Conservation (phyloP, 169 alveolate genomes). For the Eimeria acervulina region DNA sequence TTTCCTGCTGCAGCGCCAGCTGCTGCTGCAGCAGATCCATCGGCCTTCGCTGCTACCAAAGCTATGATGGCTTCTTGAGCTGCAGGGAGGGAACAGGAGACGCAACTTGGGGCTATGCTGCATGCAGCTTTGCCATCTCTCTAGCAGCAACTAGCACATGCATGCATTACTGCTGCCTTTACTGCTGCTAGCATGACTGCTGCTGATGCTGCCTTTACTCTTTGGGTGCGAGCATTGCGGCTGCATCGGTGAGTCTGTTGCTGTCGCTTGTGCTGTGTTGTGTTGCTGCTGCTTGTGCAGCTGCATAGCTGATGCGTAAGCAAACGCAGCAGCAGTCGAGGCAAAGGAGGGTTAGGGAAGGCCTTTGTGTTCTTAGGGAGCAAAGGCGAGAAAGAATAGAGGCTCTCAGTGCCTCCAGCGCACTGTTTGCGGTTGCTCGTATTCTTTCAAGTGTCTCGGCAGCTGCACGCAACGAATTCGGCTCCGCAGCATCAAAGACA, state of each 20-base stretch:
- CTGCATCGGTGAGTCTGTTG: neutral
- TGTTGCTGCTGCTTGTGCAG: no score
- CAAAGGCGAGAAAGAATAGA: neutral
- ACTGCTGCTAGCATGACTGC: neutral
- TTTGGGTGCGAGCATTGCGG: neutral
- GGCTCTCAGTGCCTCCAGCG: neutral
- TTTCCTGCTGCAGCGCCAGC: slow-evolving; percentile 48
- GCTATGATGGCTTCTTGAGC: neutral
- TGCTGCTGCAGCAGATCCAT: slow-evolving; percentile 51
- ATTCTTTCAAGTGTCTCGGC: neutral
- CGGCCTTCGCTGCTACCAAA: slow-evolving; percentile 67
- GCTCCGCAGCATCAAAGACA: slow-evolving; percentile 22
- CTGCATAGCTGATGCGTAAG: no score
- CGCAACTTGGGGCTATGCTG: neutral
- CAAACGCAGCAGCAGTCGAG: neutral
- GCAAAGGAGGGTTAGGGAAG: no score
- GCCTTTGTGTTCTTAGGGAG: no score
- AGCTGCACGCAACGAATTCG: neutral
- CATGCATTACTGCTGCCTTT: neutral
- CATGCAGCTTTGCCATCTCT: neutral
- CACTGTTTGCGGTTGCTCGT: neutral
- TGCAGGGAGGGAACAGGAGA: neutral
- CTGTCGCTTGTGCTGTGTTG: neutral
- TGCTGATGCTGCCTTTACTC: neutral
- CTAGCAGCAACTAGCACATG: neutral